These are phyloP conservation scores for cucumber (Cucumis sativus) DNA, from an alignment of 306 rosid genomes.

Conservation along the genomic window Cucumber_9930_V3 NC_026656.2:446501-447000, in stretches of 20 bases:
- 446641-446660: neutral
- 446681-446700: neutral
- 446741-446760: neutral
- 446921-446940: neutral
- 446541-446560: conserved; percentile 18
- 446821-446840: conserved; percentile 11
- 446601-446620: conserved; percentile 73
- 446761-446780: too few species aligned
- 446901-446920: neutral
- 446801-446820: conserved; percentile 37
- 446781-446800: too few species aligned
- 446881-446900: neutral
- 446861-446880: conserved; percentile 97
- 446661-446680: neutral
- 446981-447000: neutral
- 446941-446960: neutral
- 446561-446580: conserved; percentile 26
- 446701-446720: neutral
- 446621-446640: conserved; percentile 43
- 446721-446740: neutral
- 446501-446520: neutral
- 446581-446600: conserved; percentile 34
- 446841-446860: conserved; percentile 44
- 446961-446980: neutral
- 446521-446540: neutral